Percentiles rank a stretch among this genome's conserved stretches.
Evolutionary conservation across 2,329 filamentous ascomycete species (phyloP).

Genomic region (Talaromyces rugulosus): DNA sequence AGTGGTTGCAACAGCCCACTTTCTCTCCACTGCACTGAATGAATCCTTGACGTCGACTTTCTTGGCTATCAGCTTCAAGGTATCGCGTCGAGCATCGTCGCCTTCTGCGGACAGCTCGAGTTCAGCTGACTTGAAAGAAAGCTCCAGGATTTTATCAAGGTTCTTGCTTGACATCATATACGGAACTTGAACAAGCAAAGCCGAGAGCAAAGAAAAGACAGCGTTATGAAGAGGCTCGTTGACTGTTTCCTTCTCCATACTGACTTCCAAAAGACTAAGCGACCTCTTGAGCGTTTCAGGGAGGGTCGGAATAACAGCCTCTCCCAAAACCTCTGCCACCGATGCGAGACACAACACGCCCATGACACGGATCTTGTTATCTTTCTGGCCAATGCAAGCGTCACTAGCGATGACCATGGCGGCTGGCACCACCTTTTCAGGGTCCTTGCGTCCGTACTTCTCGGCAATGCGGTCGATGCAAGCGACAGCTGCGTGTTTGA

Average conservation of each 20-base stretch:
- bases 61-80: constrained; percentile 70
- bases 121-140: constrained; percentile 69
- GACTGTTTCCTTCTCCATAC: constrained; percentile 50
- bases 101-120: constrained; percentile 58
- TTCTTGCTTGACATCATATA: constrained; percentile 81
- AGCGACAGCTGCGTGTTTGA: constrained; percentile 79
- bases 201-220: constrained; percentile 71
- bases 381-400: constrained; percentile 69
- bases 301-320: constrained; percentile 78
- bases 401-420: constrained; percentile 72
- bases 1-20: constrained; percentile 63
- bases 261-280: constrained; percentile 65
- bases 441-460: constrained; percentile 90
- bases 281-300: constrained; percentile 70
- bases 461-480: constrained; percentile 92
- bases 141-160: constrained; percentile 65
- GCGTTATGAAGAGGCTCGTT: constrained; percentile 72
- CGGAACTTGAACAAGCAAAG: constrained; percentile 76
- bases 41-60: constrained; percentile 73
- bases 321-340: constrained; percentile 79
- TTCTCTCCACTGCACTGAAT: constrained; percentile 67
- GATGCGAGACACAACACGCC: constrained; percentile 87
- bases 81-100: constrained; percentile 62
- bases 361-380: constrained; percentile 71
- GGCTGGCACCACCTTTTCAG: constrained; percentile 68